Percentiles rank a stretch among this genome's conserved stretches.
Evolutionary conservation across 2,329 filamentous ascomycete species (phyloP).

Genomic region (Penicillium thymicola): DNA sequence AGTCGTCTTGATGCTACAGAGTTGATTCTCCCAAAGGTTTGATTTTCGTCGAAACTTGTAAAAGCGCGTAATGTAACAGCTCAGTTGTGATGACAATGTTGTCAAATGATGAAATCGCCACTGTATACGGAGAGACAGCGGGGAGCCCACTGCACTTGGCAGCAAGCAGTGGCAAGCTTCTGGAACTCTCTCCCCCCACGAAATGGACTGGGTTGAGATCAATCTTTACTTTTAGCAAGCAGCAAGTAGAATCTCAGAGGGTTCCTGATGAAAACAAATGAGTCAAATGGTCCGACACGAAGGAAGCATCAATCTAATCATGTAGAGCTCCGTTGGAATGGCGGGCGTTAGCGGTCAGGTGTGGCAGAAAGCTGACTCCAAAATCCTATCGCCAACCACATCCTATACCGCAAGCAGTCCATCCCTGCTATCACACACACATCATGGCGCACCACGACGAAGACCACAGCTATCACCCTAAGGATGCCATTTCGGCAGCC

Average conservation of each 20-base stretch:
- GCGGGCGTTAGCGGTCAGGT: slow-evolving; percentile 22
- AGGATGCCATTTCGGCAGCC: slow-evolving; percentile 69
- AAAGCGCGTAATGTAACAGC: neutral
- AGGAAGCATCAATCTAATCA: neutral
- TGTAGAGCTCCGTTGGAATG: slow-evolving; percentile 5
- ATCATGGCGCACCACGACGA: slow-evolving; percentile 50
- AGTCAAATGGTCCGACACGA: neutral
- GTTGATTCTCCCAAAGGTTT: neutral
- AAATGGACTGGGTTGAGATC: neutral
- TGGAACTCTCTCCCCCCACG: neutral
- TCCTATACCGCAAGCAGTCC: slow-evolving; percentile 26
- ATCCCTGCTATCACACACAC: slow-evolving; percentile 27
- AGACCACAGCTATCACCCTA: slow-evolving; percentile 61
- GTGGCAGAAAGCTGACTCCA: slow-evolving; percentile 28
- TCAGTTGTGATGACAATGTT: slow-evolving; percentile 1
- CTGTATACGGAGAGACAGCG: slow-evolving; percentile 23
- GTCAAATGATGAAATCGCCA: slow-evolving; percentile 11
- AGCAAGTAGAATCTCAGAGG: neutral
- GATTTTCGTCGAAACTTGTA: neutral
- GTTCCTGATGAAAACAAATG: neutral
- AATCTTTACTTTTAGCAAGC: neutral
- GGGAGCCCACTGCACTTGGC: slow-evolving; percentile 26
- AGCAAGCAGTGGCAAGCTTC: slow-evolving; percentile 22
- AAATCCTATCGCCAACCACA: slow-evolving; percentile 29
- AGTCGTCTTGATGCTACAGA: neutral